Percentiles rank a stretch among this genome's conserved stretches.
Evolutionary conservation across 2,329 filamentous ascomycete species (phyloP).

Genomic region (Penicillium sp.): DNA sequence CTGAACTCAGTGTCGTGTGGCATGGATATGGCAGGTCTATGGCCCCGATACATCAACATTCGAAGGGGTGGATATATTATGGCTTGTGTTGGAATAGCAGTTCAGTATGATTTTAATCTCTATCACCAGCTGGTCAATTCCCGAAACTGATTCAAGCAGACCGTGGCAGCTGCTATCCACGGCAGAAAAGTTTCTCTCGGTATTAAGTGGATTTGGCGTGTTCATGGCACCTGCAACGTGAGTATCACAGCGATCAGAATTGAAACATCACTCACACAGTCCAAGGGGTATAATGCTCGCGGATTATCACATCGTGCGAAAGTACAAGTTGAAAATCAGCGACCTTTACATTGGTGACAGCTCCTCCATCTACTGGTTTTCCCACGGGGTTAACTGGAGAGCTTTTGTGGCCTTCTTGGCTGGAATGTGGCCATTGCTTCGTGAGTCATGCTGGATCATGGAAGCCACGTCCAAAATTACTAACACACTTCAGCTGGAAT

Average conservation of each 20-base stretch:
- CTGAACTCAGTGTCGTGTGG: slow-evolving; percentile 53
- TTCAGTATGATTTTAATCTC: slow-evolving; percentile 1
- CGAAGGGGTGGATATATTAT: slow-evolving; percentile 54
- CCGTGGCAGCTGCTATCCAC: slow-evolving; percentile 58
- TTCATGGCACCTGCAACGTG: slow-evolving; percentile 47
- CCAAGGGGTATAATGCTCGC: slow-evolving; percentile 35
- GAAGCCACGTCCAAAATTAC: background rate
- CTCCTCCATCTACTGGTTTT: slow-evolving; percentile 50
- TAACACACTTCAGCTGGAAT: background rate
- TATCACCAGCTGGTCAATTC: background rate
- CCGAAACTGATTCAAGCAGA: slow-evolving; percentile 48
- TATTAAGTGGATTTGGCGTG: slow-evolving; percentile 50
- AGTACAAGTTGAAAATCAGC: slow-evolving; percentile 45
- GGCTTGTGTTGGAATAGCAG: slow-evolving; percentile 8
- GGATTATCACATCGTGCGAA: slow-evolving; percentile 40
- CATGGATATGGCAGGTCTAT: slow-evolving; percentile 60
- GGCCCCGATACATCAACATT: slow-evolving; percentile 61
- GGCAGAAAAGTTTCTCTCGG: slow-evolving; percentile 53
- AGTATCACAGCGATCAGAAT: slow-evolving; percentile 24
- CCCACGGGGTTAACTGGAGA: slow-evolving; percentile 50
- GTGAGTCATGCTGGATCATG: slow-evolving; percentile 21
- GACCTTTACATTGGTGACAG: slow-evolving; percentile 47
- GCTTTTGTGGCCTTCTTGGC: slow-evolving; percentile 46
- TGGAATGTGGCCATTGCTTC: slow-evolving; percentile 36
- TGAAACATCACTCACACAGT: background rate